phyloP scores from a whole-genome alignment of 306 rosid genomes.

The Trifolium fragiferum region DNA sequence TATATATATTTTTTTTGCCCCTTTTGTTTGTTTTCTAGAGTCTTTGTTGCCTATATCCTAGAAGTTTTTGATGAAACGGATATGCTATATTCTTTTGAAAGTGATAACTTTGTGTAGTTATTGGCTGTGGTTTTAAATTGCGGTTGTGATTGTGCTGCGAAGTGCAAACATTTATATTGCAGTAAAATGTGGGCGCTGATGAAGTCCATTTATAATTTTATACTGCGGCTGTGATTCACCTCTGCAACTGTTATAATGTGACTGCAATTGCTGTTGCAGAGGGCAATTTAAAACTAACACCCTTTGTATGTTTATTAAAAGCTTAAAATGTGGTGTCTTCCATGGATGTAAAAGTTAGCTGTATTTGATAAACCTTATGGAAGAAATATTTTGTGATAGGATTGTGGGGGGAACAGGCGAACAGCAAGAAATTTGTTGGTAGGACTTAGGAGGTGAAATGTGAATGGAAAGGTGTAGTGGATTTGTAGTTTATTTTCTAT shows the following conservation, averaged over 20 bases:
- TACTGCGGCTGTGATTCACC: no score
- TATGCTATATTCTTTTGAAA: background rate
- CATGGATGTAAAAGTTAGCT: background rate
- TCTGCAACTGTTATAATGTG: background rate
- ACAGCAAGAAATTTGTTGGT: conserved; percentile 7
- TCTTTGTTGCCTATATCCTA: background rate
- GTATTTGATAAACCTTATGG: background rate
- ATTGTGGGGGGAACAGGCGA: background rate
- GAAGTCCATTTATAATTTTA: no score
- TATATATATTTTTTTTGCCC: no score
- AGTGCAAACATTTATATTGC: background rate
- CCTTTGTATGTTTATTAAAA: background rate
- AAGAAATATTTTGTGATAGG: background rate
- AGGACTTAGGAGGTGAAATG: conserved; percentile 1
- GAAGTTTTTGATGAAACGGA: background rate
- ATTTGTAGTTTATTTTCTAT: background rate
- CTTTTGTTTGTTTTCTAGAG: no score
- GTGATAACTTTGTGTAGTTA: background rate
- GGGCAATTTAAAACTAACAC: background rate
- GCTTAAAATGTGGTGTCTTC: background rate
- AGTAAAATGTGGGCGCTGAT: background rate
- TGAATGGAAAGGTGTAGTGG: background rate
- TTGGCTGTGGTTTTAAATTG: background rate
- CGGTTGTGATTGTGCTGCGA: background rate
- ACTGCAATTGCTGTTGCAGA: background rate